A percentile compares a stretch with the other conserved stretches of the same genome.
Conservation (phyloP, 192 early-diverging fungal genomes). For the Chytriomyces confervae region DNA sequence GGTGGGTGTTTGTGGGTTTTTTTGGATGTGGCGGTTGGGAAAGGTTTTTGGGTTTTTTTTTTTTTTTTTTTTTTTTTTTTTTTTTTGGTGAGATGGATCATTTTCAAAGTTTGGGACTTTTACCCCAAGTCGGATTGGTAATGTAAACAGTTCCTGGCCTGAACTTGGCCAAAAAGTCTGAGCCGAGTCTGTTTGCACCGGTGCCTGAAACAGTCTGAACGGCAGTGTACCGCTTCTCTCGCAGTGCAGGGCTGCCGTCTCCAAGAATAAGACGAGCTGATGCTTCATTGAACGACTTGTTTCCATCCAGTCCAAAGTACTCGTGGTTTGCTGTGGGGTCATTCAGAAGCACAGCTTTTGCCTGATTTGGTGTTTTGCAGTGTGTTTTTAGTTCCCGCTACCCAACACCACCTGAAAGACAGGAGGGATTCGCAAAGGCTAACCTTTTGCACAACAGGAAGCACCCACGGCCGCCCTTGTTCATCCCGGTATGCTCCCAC, state of each 20-base stretch:
- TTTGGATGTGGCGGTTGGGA: no score
- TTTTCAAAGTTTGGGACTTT: conserved; percentile 13
- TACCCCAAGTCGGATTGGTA: conserved; percentile 95
- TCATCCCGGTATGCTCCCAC: conserved; percentile 96
- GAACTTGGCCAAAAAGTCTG: conserved; percentile 80
- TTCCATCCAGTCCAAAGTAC: conserved; percentile 88
- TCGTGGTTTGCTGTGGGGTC: conserved; percentile 83
- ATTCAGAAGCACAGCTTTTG: conserved; percentile 72
- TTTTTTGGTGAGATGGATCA: no score
- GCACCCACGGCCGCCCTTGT: conserved; percentile 89
- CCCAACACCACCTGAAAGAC: no score
- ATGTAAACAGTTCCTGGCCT: conserved; percentile 72
- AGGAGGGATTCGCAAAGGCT: no score
- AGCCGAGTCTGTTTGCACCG: conserved; percentile 84
- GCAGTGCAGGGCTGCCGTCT: conserved; percentile 68
- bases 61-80: no score
- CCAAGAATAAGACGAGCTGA: conserved; percentile 84
- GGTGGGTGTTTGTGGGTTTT: no score
- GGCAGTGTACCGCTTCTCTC: conserved; percentile 64
- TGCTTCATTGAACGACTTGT: conserved; percentile 77
- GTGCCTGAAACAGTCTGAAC: conserved; percentile 95
- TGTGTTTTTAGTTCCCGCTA: no score
- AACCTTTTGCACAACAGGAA: conserved; percentile 92
- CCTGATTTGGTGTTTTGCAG: conserved; percentile 68
- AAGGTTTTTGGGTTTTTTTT: conserved; percentile 65